Evolutionary conservation across 805 yeast genomes (phyloP).

Genomic region (Candida morakotiae): DNA sequence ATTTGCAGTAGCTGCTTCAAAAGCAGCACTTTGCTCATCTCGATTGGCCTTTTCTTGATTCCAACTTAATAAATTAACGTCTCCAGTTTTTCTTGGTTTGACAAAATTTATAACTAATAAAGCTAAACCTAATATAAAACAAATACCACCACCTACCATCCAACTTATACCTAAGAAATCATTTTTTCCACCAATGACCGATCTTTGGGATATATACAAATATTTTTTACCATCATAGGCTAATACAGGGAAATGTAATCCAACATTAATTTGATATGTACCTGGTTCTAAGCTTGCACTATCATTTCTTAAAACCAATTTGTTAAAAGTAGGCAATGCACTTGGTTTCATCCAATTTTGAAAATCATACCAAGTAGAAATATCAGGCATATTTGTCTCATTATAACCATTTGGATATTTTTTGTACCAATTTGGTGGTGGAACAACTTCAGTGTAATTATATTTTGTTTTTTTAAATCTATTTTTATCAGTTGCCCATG

Average conservation of each 20-base stretch:
- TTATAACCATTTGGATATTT: constrained; percentile 41
- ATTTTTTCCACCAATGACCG: constrained; percentile 75
- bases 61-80: constrained; percentile 70
- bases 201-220: constrained; percentile 63
- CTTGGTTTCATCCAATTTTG: constrained; percentile 46
- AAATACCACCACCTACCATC: constrained; percentile 72
- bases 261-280: constrained; percentile 59
- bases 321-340: constrained; percentile 38
- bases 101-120: constrained; percentile 54
- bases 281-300: constrained; percentile 53
- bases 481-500: constrained; percentile 36
- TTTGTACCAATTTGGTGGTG: constrained; percentile 46
- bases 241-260: constrained; percentile 75
- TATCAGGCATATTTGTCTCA: constrained; percentile 40
- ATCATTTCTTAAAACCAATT: constrained; percentile 59
- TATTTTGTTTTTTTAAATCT: constrained; percentile 41
- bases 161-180: constrained; percentile 67
- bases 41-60: constrained; percentile 39
- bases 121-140: constrained; percentile 52
- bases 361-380: constrained; percentile 40
- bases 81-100: constrained; percentile 70
- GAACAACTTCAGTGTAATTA: constrained; percentile 32
- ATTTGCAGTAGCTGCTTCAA: neutral
- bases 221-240: constrained; percentile 66
- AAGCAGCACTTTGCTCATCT: constrained; percentile 9